Evolutionary conservation across 495 filamentous ascomycete genomes (phyloP), one percentile per base, ranked within the genome.

Genomic region (Aspergillus cavernicola): DNA sequence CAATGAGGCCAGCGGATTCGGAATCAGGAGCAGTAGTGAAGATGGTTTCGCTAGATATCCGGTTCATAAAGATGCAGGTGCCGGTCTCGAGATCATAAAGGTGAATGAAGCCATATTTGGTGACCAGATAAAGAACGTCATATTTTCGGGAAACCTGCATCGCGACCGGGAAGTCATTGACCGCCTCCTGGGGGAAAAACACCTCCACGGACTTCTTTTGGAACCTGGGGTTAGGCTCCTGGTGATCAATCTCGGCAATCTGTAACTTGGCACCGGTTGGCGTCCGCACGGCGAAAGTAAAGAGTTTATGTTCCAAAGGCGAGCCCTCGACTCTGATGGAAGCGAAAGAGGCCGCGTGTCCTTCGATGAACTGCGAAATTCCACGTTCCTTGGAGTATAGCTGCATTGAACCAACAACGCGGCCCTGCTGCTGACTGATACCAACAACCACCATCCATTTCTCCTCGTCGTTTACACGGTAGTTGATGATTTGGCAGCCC

Each of bases 21-120:
- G 79, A 80, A 65, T 97, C 92, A 12, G 84, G 72, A 5, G 90
- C 85, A 11, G 91, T 96, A 13, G 91, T 92, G 73, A 99, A 99
- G 64, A 99, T 97, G 0, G 93, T 99, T 65, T 99, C 93, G 73
- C 90, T 95, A 18, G 93, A 99, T 63, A 99, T 99, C 45, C 93
- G 87, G 74, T 99, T 97, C 92, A 99, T 96, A 82, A 96, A 99
- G 65, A 99, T 92, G 66, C 90, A 93, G n/a, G 88, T 89, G 29
- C 89, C 93, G 6, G 89, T 92, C 74, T 97, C 93, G 38, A 99
- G 82, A 62, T 99, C 93, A 69, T 97, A 97, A 9, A 99, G 81
- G 69, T 99, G 93, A 59, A 99, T 97, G 73, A 97, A 99, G 36
- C 93, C 93, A 65, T 97, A 99, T 67, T 99, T 99, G 15, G 93